Evolutionary conservation across 2,329 filamentous ascomycete genomes (phyloP).

Genomic region (Cercospora zeae-maydis): DNA sequence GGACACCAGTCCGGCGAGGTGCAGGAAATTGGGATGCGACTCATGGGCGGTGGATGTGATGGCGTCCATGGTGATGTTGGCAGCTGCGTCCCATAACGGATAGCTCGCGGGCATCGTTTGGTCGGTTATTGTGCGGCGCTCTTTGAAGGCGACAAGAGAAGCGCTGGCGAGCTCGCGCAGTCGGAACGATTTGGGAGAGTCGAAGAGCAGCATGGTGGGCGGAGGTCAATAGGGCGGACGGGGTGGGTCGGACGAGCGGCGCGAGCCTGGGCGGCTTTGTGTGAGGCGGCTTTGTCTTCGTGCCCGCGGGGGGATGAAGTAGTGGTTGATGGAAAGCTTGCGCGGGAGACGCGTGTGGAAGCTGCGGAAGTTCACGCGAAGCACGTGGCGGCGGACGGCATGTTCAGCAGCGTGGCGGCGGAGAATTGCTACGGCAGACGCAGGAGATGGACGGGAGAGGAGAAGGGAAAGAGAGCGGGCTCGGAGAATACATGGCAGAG

Average conservation of each 20-base stretch:
- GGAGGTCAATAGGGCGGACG: conserved; percentile 38
- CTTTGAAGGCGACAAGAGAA: conserved; percentile 41
- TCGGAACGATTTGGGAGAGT: conserved; percentile 47
- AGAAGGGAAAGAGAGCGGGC: background rate
- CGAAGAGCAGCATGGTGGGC: conserved; percentile 37
- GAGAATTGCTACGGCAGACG: background rate
- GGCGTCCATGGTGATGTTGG: conserved; percentile 31
- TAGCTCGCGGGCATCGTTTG: conserved; percentile 29
- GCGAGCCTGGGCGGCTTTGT: background rate
- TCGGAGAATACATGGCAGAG: background rate
- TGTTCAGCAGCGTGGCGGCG: background rate
- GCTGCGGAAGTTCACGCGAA: background rate
- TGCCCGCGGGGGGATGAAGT: background rate
- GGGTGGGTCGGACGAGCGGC: background rate
- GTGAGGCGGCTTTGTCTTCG: background rate
- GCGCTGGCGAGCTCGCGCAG: conserved; percentile 30
- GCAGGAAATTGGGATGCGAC: conserved; percentile 58
- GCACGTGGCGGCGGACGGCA: background rate
- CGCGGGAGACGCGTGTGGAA: background rate
- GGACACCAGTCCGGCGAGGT: conserved; percentile 79
- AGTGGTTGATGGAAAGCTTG: background rate
- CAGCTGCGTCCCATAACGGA: conserved; percentile 32
- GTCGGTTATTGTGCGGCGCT: conserved; percentile 27
- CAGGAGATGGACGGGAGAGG: background rate
- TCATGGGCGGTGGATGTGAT: conserved; percentile 23